Base-by-base conservation (phyloP, 768 basidiomycete genomes). In the Cyathus striatus region DNA sequence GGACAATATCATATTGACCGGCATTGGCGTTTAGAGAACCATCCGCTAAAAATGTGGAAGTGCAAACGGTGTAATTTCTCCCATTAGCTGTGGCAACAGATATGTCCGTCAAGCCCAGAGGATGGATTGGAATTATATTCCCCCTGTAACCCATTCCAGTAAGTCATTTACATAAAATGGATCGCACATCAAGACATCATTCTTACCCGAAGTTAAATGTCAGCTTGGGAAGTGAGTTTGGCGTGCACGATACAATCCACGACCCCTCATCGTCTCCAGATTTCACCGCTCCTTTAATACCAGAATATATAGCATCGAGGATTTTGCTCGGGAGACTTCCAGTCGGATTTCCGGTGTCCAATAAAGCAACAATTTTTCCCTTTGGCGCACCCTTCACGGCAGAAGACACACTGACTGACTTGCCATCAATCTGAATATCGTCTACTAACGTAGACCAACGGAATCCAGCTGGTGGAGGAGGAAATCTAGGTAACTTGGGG, bases 301-400 rank as follows among this genome's bases (percentile, higher is more conserved):
- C 41, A 17, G 66, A 56, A 38, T 71, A 75, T 23, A 75, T 66
- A 0, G 57, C 63, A 44, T 69, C 55, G 23, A 62, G 53, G 1
- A 68, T 58, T 14, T 51, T 46, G 4, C 41, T 41, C 0, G 72
- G 63, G 37, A 74, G 49, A 2, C 65, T 57, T 14, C 64, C 63
- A 21, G 54, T 48, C 33, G 72, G 72, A 12, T 65, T 66, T 20
- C 72, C 73, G 3, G 69, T 75, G 34, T 73, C 73, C 30, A 74
- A 51, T 7, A 74, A 55, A 7, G 68, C 59, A 12, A 66, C 56
- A n/a, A 58, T 52, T 1, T 58, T 50, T 1, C 60, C 67, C 0
- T 47, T 44, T 5, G 66, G 60, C 4, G 63, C 56, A 2, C 56
- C 59, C 2, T 45, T 34, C 23, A 62, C 56, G n/a, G n/a, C 34